Evolutionary conservation across 2,329 filamentous ascomycete species (phyloP).

Genomic region (Dactylellina drechsleri): DNA sequence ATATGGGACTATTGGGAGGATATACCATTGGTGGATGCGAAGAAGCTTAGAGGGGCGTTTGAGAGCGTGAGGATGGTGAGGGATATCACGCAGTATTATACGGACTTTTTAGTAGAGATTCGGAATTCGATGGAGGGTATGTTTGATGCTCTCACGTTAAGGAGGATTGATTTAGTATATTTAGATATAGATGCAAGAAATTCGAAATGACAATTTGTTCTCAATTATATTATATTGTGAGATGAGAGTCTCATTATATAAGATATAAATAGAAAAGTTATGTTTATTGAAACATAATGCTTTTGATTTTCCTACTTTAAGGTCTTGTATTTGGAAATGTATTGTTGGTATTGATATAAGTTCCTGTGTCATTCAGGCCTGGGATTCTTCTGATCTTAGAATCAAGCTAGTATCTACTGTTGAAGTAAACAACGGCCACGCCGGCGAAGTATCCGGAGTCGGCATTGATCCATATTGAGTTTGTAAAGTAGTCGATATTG

Average conservation of each 20-base stretch:
- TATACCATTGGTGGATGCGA: neutral
- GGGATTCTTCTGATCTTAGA: conserved; percentile 33
- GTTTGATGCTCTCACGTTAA: neutral
- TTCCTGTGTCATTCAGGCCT: conserved; percentile 28
- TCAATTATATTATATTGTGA: neutral
- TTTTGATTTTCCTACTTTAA: conserved; percentile 21
- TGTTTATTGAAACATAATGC: conserved; percentile 25
- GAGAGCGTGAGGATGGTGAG: neutral
- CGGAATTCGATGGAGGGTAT: neutral
- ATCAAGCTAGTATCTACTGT: neutral
- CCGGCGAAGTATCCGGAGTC: conserved; percentile 41
- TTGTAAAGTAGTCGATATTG: conserved; percentile 41
- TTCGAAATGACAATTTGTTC: neutral
- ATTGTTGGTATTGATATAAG: conserved; percentile 31
- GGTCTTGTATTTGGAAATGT: neutral
- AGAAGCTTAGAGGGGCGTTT: neutral
- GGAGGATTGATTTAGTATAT: neutral
- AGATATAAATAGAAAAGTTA: too few relatives aligned
- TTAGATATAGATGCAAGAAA: neutral
- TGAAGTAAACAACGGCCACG: conserved; percentile 16
- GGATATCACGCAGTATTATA: neutral
- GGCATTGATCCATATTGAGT: conserved; percentile 35
- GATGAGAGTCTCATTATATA: neutral
- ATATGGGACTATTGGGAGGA: neutral
- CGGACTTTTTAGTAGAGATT: neutral